A percentile compares a stretch with the other conserved stretches of the same genome.
These are phyloP conservation scores for Microbotryomycetes sp. DNA, from an alignment of 1,284 basidiomycete genomes.

Conservation along the genomic window DNA sequence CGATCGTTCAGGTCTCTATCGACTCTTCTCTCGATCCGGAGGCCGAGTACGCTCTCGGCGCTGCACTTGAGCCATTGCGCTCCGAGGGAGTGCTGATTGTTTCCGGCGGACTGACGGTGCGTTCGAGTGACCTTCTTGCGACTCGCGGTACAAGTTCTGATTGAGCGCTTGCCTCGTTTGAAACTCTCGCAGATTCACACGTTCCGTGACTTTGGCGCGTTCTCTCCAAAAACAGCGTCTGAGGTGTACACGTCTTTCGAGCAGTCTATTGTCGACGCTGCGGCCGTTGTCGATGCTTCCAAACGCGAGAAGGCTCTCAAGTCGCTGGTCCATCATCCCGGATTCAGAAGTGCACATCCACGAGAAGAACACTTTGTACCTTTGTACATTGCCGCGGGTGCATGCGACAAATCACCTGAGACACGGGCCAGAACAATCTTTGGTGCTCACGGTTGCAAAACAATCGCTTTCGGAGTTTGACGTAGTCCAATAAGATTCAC, in stretches of 20 bases:
- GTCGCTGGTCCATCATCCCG: constrained; percentile 52
- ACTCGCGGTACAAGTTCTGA: constrained; percentile 43
- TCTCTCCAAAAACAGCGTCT: constrained; percentile 48
- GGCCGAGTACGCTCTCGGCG: constrained; percentile 59
- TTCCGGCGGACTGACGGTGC: constrained; percentile 60
- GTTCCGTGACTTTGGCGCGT: constrained; percentile 49
- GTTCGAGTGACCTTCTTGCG: constrained; percentile 53
- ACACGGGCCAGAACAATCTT: constrained; percentile 20
- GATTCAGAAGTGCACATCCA: constrained; percentile 60
- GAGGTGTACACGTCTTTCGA: constrained; percentile 53
- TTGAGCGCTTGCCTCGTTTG: constrained; percentile 52
- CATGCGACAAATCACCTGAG: constrained; percentile 51
- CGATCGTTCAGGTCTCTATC: constrained; percentile 51
- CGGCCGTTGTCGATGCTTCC: constrained; percentile 46
- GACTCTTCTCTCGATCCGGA: constrained; percentile 56
- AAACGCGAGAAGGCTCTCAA: constrained; percentile 49
- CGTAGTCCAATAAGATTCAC: not conserved
- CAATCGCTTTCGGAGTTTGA: constrained; percentile 33
- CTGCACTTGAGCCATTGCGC: constrained; percentile 56
- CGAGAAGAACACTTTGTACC: constrained; percentile 67
- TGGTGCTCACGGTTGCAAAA: constrained; percentile 35
- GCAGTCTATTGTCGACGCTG: constrained; percentile 55
- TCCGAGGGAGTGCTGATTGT: constrained; percentile 60
- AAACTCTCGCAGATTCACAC: no score
- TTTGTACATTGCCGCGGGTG: constrained; percentile 59